Conservation (phyloP, 2,329 filamentous ascomycete genomes). For the Colletotrichum shisoi region DNA sequence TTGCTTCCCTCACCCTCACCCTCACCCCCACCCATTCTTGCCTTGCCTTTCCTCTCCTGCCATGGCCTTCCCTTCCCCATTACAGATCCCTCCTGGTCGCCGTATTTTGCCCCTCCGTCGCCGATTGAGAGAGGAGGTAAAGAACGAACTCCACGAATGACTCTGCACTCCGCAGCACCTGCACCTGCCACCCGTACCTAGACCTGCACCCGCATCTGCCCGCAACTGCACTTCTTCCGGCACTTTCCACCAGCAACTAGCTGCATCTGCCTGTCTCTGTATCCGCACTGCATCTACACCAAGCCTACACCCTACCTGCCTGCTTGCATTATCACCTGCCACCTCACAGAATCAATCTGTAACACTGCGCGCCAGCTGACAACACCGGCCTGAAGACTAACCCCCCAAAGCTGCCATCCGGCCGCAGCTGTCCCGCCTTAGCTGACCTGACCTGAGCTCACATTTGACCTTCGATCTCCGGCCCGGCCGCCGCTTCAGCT, state of each 20-base stretch:
- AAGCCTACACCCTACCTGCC: neutral
- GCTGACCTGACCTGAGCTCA: neutral
- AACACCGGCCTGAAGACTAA: neutral
- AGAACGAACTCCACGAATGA: too few relatives aligned
- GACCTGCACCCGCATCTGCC: neutral
- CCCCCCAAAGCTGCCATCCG: neutral
- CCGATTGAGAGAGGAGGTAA: neutral
- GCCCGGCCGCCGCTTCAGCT: neutral
- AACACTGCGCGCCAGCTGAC: constrained; percentile 21
- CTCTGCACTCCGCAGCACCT: too few relatives aligned
- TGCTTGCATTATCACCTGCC: neutral
- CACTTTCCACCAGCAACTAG: neutral
- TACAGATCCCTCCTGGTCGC: constrained; percentile 36
- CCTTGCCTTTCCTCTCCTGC: neutral
- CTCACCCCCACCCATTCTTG: neutral
- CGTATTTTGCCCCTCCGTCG: constrained; percentile 34
- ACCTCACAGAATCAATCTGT: constrained; percentile 2
- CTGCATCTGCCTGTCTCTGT: too few relatives aligned
- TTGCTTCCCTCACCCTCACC: constrained; percentile 14
- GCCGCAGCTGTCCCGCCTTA: too few relatives aligned
- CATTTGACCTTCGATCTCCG: neutral
- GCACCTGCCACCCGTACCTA: neutral
- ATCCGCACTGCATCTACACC: neutral
- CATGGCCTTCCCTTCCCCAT: constrained; percentile 15
- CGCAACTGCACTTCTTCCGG: neutral